Evolutionary conservation across 768 basidiomycete genomes (phyloP).

Genomic region (Tricholoma sp.): DNA sequence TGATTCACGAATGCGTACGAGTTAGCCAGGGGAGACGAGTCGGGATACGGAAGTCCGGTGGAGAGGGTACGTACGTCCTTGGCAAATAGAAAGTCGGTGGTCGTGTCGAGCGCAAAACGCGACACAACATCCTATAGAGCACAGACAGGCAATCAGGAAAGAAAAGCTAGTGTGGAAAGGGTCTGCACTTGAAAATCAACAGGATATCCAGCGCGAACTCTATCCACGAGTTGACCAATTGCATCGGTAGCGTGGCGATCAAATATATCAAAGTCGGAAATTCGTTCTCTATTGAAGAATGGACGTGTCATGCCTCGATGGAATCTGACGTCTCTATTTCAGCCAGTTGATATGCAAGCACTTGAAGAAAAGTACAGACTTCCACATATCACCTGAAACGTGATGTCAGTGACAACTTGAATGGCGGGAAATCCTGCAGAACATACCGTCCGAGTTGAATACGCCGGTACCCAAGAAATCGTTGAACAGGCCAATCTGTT

Average conservation of each 20-base stretch:
- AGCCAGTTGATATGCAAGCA: neutral
- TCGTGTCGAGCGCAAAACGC: constrained; percentile 59
- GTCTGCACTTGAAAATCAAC: constrained; percentile 53
- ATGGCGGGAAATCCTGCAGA: neutral
- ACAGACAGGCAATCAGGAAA: neutral
- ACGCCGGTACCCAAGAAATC: neutral
- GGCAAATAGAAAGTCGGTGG: constrained; percentile 58
- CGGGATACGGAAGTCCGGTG: constrained; percentile 47
- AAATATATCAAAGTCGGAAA: constrained; percentile 61
- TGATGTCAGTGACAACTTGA: no score
- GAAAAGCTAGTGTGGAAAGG: neutral
- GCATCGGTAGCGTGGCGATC: constrained; percentile 48
- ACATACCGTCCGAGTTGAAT: neutral
- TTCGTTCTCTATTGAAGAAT: constrained; percentile 60
- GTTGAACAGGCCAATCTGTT: neutral
- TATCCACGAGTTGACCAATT: constrained; percentile 36
- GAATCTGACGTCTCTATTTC: constrained; percentile 32
- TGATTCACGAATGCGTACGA: constrained; percentile 23
- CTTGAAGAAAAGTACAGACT: no score
- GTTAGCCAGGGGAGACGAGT: constrained; percentile 20
- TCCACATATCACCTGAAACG: no score
- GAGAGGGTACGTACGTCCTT: constrained; percentile 44
- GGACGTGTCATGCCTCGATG: constrained; percentile 67
- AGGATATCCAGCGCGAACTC: constrained; percentile 41
- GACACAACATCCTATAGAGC: constrained; percentile 33